phyloP scores from a whole-genome alignment of 106 monocot species.

The Gastrodia elata region DNA sequence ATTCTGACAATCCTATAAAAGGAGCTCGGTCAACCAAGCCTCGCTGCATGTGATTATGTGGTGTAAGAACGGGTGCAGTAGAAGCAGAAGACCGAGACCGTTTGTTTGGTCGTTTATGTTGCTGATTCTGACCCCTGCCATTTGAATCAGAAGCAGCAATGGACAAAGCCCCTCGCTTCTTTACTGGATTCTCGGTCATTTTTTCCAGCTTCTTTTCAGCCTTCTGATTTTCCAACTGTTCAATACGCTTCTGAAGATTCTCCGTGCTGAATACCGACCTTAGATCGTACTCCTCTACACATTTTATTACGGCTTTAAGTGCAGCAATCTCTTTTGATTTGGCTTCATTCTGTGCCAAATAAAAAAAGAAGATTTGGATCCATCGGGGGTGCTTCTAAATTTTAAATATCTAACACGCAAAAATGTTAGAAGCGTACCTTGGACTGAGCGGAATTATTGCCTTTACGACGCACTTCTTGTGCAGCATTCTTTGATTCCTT shows the following conservation, averaged over 20 bases:
- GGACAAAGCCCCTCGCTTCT: slow-evolving; percentile 7
- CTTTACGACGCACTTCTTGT: slow-evolving; percentile 43
- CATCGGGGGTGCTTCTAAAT: neutral
- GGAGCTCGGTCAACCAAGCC: slow-evolving; percentile 21
- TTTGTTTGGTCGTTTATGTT: slow-evolving; percentile 21
- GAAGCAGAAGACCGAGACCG: slow-evolving; percentile 14
- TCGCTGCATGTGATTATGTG: neutral
- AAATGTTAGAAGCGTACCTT: slow-evolving; percentile 22
- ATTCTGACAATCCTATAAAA: slow-evolving; percentile 18
- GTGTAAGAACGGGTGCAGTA: neutral
- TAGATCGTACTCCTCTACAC: slow-evolving; percentile 48
- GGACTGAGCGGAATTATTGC: slow-evolving; percentile 33
- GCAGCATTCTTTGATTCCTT: slow-evolving; percentile 36
- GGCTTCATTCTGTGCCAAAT: slow-evolving; percentile 51
- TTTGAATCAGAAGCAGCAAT: slow-evolving; percentile 18
- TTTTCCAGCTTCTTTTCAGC: slow-evolving; percentile 2
- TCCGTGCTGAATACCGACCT: slow-evolving; percentile 38
- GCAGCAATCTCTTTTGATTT: slow-evolving; percentile 45
- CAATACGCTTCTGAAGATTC: slow-evolving; percentile 31
- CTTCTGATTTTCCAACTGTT: slow-evolving; percentile 35
- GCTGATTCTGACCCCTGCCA: slow-evolving; percentile 7
- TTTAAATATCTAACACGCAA: neutral
- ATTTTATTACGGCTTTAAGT: slow-evolving; percentile 33
- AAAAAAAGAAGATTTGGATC: neutral
- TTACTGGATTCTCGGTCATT: slow-evolving; percentile 14